phyloP scores from a whole-genome alignment of 768 basidiomycete species.

The Tricholoma flavovirens region DNA sequence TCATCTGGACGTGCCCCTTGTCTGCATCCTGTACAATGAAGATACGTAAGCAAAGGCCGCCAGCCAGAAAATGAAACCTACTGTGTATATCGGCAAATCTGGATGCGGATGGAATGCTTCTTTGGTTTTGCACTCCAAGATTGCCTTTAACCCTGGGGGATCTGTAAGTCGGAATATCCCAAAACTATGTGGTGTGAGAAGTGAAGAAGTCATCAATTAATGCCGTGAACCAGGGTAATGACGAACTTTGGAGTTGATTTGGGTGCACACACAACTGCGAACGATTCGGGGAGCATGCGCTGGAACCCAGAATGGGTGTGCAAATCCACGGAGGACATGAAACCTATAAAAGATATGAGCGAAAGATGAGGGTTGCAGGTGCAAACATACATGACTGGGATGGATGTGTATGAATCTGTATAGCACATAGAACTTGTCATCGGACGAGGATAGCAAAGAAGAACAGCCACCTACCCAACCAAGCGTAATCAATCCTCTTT shows the following conservation, averaged over 20 bases:
- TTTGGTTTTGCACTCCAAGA: conserved; percentile 60
- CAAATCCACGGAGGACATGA: conserved; percentile 92
- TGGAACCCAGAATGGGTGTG: conserved; percentile 92
- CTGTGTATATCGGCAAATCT: conserved; percentile 81
- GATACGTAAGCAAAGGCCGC: background rate
- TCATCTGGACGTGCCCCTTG: conserved; percentile 79
- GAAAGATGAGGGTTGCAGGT: conserved; percentile 18
- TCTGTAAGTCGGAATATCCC: conserved; percentile 89
- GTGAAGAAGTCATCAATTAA: background rate
- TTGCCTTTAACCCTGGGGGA: conserved; percentile 72
- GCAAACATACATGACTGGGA: conserved; percentile 82
- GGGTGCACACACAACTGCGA: conserved; percentile 90
- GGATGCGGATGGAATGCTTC: conserved; percentile 87
- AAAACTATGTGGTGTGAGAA: no score
- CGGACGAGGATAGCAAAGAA: conserved; percentile 1
- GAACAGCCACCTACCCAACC: conserved; percentile 68
- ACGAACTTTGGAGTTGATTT: conserved; percentile 67
- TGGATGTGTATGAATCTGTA: conserved; percentile 87
- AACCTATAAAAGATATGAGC: conserved; percentile 41
- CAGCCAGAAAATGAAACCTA: conserved; percentile 30
- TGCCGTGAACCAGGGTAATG: background rate
- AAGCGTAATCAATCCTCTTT: conserved; percentile 74
- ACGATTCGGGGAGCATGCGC: conserved; percentile 83
- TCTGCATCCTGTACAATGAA: conserved; percentile 60
- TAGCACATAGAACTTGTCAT: background rate